These are phyloP conservation scores for Blastocystis sp. DNA, from an alignment of 352 stramenopile genomes.

Conservation along the genomic window DNA sequence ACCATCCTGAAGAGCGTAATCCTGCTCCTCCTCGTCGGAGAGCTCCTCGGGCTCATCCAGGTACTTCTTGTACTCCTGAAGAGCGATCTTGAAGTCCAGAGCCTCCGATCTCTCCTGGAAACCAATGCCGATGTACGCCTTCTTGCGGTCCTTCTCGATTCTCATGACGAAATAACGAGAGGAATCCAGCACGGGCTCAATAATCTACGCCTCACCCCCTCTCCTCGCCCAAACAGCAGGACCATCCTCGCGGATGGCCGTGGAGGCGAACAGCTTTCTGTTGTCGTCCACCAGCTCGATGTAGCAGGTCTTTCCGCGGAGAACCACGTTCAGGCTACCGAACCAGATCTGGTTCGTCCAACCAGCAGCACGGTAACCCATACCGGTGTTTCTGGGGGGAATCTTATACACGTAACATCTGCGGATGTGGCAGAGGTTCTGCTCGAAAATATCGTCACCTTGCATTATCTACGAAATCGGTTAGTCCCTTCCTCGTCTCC, in stretches of 20 bases:
- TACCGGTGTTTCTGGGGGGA: constrained; percentile 58
- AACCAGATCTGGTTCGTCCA: constrained; percentile 62
- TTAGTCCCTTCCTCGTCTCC: background rate
- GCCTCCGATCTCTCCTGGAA: constrained; percentile 29
- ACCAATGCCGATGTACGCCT: constrained; percentile 22
- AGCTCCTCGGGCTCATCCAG: background rate
- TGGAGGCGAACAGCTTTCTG: constrained; percentile 52
- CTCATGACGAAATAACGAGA: constrained; percentile 53
- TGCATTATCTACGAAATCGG: background rate
- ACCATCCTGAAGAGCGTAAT: constrained; percentile 15
- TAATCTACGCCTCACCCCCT: background rate
- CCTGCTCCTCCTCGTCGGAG: background rate
- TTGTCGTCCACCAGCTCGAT: constrained; percentile 43
- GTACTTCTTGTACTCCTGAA: constrained; percentile 43
- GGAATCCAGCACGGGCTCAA: constrained; percentile 56
- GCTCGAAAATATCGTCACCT: constrained; percentile 9
- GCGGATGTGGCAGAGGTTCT: constrained; percentile 43
- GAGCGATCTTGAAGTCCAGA: constrained; percentile 38
- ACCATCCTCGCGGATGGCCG: constrained; percentile 44
- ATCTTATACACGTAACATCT: constrained; percentile 69
- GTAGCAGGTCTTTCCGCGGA: constrained; percentile 21
- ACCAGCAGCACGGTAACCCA: constrained; percentile 69
- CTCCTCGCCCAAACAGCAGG: background rate
- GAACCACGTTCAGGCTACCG: constrained; percentile 3
- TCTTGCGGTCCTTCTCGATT: constrained; percentile 36